These are phyloP conservation scores for Fusarium sp. DNA, from an alignment of 2,329 filamentous ascomycete genomes.

Conservation along the genomic window DNA sequence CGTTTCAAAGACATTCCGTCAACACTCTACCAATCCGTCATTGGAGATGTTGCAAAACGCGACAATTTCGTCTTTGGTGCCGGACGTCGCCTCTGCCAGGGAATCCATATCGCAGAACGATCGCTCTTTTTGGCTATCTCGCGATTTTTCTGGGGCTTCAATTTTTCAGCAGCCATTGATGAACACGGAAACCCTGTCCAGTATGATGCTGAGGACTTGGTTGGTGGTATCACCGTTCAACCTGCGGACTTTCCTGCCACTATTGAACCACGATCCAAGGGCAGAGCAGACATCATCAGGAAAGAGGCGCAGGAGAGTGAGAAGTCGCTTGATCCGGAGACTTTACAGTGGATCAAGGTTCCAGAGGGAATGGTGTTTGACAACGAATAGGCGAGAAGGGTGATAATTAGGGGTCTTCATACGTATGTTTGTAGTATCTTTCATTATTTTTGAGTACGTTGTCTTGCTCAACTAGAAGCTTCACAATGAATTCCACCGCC, in stretches of 20 bases:
- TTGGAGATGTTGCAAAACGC: not conserved
- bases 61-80: not conserved
- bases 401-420: accelerated
- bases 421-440: not conserved
- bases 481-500: no score
- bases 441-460: no score
- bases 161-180: not conserved
- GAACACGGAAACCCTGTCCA: not conserved
- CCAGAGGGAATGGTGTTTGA: not conserved
- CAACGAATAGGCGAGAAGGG: not conserved
- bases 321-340: not conserved
- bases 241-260: not conserved
- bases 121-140: not conserved
- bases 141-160: not conserved
- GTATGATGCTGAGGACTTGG: not conserved
- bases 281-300: not conserved
- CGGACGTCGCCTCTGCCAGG: not conserved
- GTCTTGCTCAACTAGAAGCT: no score
- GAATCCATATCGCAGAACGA: not conserved
- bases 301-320: not conserved
- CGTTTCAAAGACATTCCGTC: not conserved
- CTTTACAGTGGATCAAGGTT: not conserved
- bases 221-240: not conserved
- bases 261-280: not conserved
- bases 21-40: not conserved